Evolutionary conservation across 108 stramenopile genomes (phyloP).

Genomic region (Halocafeteria seosinensis): DNA sequence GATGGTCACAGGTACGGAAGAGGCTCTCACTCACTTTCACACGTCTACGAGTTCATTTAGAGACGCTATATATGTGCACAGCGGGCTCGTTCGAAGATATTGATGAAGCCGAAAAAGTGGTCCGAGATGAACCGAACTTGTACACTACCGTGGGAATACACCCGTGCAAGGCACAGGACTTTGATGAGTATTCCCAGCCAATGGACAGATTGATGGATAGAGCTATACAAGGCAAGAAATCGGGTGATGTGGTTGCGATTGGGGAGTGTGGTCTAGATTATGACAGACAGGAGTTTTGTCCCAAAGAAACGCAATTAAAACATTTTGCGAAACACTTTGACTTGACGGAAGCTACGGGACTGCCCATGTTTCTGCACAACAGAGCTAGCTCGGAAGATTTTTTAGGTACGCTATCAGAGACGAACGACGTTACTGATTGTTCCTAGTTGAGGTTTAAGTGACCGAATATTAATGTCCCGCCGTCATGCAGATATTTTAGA

Average conservation of each 20-base stretch:
- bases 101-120: conserved; percentile 19
- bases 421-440: neutral
- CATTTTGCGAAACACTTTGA: conserved; percentile 61
- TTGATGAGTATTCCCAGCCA: conserved; percentile 20
- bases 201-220: neutral
- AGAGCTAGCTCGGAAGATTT: conserved; percentile 64
- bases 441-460: neutral
- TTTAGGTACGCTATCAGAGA: conserved; percentile 34
- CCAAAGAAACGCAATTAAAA: conserved; percentile 52
- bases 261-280: conserved; percentile 90
- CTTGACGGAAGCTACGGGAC: conserved; percentile 29
- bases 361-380: conserved; percentile 84
- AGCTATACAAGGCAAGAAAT: conserved; percentile 3
- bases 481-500: neutral
- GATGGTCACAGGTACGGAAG: conserved; percentile 51
- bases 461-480: neutral
- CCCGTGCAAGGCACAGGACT: conserved; percentile 64
- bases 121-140: conserved; percentile 17
- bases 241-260: conserved; percentile 58
- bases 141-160: conserved; percentile 77
- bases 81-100: conserved; percentile 56
- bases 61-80: no score
- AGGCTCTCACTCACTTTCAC: no score
- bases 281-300: conserved; percentile 69
- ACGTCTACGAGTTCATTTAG: no score